phyloP scores from a whole-genome alignment of 352 stramenopile genomes.

The Globisporangium splendens region DNA sequence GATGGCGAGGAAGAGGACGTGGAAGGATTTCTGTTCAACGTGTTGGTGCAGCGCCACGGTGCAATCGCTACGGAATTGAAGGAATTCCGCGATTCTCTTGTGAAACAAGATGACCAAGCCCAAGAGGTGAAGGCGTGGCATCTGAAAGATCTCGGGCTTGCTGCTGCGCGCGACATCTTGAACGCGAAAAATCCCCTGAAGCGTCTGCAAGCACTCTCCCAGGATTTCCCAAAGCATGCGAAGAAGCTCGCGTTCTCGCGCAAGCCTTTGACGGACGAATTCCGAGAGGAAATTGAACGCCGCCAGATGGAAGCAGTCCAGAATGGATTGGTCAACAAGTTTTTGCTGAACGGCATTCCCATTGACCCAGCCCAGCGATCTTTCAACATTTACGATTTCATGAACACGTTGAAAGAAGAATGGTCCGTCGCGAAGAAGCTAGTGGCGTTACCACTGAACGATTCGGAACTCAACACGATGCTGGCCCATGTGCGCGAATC shows the following conservation, averaged over 20 bases:
- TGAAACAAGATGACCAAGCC: constrained; percentile 39
- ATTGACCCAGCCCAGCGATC: constrained; percentile 77
- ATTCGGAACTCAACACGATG: constrained; percentile 54
- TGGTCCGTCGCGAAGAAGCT: constrained; percentile 75
- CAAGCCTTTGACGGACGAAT: constrained; percentile 46
- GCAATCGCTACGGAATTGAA: constrained; percentile 47
- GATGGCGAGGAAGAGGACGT: constrained; percentile 55
- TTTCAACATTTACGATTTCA: constrained; percentile 92
- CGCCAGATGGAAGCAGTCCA: constrained; percentile 29
- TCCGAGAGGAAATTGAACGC: constrained; percentile 38
- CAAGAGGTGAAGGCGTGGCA: constrained; percentile 80
- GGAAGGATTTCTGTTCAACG: constrained; percentile 61
- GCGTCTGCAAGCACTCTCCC: constrained; percentile 71
- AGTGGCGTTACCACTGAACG: constrained; percentile 36
- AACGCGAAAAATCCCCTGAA: constrained; percentile 74
- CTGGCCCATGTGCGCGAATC: constrained; percentile 51
- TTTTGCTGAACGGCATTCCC: constrained; percentile 87
- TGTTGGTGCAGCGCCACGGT: constrained; percentile 35
- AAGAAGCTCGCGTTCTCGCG: constrained; percentile 69
- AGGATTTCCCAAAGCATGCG: constrained; percentile 89
- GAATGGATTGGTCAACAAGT: constrained; percentile 48
- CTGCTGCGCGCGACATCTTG: constrained; percentile 69
- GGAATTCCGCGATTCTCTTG: constrained; percentile 44
- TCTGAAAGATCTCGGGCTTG: constrained; percentile 85
- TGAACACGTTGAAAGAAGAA: constrained; percentile 75